phyloP scores from a whole-genome alignment of 1,139 yeast genomes.

The Suhomyces coccinellae region DNA sequence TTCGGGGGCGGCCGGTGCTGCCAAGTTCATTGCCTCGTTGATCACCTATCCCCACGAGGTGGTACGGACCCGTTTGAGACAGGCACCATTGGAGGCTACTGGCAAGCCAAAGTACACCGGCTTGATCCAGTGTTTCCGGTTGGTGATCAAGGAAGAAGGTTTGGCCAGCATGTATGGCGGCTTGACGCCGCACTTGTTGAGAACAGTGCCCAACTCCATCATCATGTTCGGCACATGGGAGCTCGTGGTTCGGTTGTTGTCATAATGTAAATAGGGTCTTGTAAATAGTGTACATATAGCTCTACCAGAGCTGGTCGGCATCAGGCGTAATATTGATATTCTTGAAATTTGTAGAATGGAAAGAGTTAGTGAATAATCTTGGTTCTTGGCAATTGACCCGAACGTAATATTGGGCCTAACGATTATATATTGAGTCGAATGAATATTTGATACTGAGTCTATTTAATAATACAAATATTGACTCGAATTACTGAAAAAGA shows the following conservation, averaged over 20 bases:
- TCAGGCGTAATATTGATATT: background rate
- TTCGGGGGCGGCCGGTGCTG: slow-evolving; percentile 97
- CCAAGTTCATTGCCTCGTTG: slow-evolving; percentile 88
- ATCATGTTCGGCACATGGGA: slow-evolving; percentile 99
- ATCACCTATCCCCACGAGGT: slow-evolving; percentile 98
- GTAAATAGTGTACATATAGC: slow-evolving; percentile 14
- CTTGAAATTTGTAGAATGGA: background rate
- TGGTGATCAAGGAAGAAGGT: slow-evolving; percentile 89
- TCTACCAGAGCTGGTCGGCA: background rate
- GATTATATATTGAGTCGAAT: too few relatives aligned
- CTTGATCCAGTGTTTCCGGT: slow-evolving; percentile 77
- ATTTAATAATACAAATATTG: too few relatives aligned
- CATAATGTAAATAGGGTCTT: slow-evolving; percentile 24
- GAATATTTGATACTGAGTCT: too few relatives aligned
- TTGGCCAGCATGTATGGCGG: slow-evolving; percentile 95
- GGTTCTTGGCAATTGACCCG: too few relatives aligned
- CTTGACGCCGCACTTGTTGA: slow-evolving; percentile 88
- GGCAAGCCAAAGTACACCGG: slow-evolving; percentile 91
- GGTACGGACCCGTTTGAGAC: slow-evolving; percentile 91
- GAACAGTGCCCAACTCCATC: slow-evolving; percentile 97
- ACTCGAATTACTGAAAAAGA: too few relatives aligned
- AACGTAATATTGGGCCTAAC: too few relatives aligned
- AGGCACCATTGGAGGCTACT: slow-evolving; percentile 74
- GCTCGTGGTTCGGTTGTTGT: slow-evolving; percentile 70
- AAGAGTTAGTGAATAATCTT: too few relatives aligned